A percentile compares a stretch with the other conserved stretches of the same genome.
These are phyloP conservation scores for Arachnomyces sp. DNA, from an alignment of 2,329 filamentous ascomycete species.

Conservation along the genomic window DNA sequence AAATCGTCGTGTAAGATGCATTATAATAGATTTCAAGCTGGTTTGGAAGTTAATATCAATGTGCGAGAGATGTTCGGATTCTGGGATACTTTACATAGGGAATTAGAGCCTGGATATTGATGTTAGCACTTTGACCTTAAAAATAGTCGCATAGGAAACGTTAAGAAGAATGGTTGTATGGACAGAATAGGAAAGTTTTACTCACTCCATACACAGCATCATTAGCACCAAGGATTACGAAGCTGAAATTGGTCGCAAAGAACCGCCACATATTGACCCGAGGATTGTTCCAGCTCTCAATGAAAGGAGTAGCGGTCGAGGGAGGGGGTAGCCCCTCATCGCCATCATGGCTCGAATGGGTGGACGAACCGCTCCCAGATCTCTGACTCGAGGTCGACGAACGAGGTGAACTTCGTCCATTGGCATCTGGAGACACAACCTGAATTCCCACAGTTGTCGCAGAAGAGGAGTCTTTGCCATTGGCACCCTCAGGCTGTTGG, in stretches of 20 bases:
- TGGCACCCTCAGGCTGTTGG: too few relatives aligned
- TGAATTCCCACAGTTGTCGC: too few relatives aligned
- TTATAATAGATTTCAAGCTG: constrained; percentile 39
- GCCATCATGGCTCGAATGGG: too few relatives aligned
- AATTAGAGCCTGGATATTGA: constrained; percentile 34
- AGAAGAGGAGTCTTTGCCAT: too few relatives aligned
- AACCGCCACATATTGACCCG: constrained; percentile 52
- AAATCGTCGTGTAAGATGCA: constrained; percentile 39
- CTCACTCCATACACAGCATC: constrained; percentile 51
- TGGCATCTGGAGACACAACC: too few relatives aligned
- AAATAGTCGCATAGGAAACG: neutral
- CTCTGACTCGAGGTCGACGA: too few relatives aligned
- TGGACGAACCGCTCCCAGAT: too few relatives aligned
- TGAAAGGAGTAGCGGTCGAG: constrained; percentile 33
- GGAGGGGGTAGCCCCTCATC: constrained; percentile 35
- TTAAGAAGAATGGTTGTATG: neutral
- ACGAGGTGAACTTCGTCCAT: too few relatives aligned
- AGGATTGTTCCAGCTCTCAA: constrained; percentile 59
- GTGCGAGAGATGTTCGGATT: neutral
- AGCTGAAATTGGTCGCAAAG: constrained; percentile 50
- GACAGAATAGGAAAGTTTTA: constrained; percentile 3
- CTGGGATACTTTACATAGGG: constrained; percentile 35
- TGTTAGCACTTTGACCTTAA: neutral
- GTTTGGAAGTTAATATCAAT: constrained; percentile 19
- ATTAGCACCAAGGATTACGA: constrained; percentile 50